Evolutionary conservation across 345 rosid genomes (phyloP).

Genomic region (Salix brachista): DNA sequence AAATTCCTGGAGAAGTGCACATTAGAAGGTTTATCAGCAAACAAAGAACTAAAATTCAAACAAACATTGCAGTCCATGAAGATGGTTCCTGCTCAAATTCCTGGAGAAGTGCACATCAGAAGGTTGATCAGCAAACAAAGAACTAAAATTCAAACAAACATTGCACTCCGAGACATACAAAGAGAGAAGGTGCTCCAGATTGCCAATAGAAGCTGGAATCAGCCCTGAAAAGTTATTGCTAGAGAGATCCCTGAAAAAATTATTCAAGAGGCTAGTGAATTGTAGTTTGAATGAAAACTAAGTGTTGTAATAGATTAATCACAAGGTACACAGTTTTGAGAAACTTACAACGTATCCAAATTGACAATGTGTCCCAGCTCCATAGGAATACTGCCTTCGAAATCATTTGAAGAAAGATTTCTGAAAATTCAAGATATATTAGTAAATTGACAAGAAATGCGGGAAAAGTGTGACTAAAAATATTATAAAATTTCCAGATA

Average conservation of each 20-base stretch:
- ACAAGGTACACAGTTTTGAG: background rate
- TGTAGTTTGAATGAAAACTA: background rate
- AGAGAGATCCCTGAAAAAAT: constrained; percentile 67
- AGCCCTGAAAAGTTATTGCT: constrained; percentile 69
- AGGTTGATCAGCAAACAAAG: too few species aligned
- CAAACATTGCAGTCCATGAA: constrained; percentile 39
- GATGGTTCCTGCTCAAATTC: constrained; percentile 70
- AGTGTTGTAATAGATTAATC: background rate
- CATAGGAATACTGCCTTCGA: constrained; percentile 65
- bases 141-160: background rate
- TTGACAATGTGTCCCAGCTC: constrained; percentile 82
- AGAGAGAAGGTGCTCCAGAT: constrained; percentile 84
- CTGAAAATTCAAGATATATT: constrained; percentile 28
- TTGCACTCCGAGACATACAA: constrained; percentile 42
- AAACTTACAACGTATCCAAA: constrained; percentile 77
- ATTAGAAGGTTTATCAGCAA: background rate
- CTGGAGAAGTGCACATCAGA: constrained; percentile 19
- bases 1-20: constrained; percentile 46
- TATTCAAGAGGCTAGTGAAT: background rate
- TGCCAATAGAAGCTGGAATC: constrained; percentile 74
- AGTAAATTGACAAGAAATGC: background rate
- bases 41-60: background rate
- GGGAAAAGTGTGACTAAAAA: background rate
- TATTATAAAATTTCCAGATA: background rate
- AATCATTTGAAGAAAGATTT: constrained; percentile 70